Evolutionary conservation across 2,329 filamentous ascomycete species (phyloP), one percentile per base, ranked within the genome.

Genomic region (Metarhizium sp.): DNA sequence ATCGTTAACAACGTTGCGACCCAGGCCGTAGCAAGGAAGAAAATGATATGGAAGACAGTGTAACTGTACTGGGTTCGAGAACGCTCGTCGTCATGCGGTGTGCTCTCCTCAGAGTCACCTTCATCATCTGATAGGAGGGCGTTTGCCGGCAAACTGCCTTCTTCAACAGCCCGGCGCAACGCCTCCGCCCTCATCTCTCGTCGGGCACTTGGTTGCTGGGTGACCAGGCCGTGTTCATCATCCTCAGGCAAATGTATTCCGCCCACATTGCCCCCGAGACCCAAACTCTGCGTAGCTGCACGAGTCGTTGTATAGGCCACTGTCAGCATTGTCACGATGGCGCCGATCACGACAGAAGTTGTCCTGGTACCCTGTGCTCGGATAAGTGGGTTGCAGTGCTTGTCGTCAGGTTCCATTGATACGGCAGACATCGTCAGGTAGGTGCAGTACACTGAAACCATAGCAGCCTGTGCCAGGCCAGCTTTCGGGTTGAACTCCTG

Each of bases 351-450:
- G 57, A 97, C 85, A 32, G 91, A 95, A 2, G 91, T 94, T 7
- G 88, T 95, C 59, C 94, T 84, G 10, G 92, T 94, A 58, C 90
- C 91, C 59, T 88, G 88, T 7, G 91, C 92, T 53, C 82, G 85
- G 58, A 96, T 79, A 36, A 99, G 79, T 8, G 94, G 94, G 72
- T 99, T 99, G 82, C 94, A 99, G 61, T 89, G 81, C 63, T 89
- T 87, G 75, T 96, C 75, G 70, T 97, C 92, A 0, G 94, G 94
- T 66, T 99, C 92, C 94, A 99, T 97, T 55, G 91, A 95, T 1
- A 99, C 94, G 30, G 94, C 94, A 2, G 92, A 96, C 85, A 99
- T 90, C 62, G 94, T 99, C 55, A 99, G 82, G 68, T 99, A 99
- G 47, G 94, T 97, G 81, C 94, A 99, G 78, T 99, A 99, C 57